A percentile compares a stretch with the other conserved stretches of the same genome.
Evolutionary conservation across 1,284 basidiomycete genomes (phyloP).

Genomic region (Sporisorium graminicola): DNA sequence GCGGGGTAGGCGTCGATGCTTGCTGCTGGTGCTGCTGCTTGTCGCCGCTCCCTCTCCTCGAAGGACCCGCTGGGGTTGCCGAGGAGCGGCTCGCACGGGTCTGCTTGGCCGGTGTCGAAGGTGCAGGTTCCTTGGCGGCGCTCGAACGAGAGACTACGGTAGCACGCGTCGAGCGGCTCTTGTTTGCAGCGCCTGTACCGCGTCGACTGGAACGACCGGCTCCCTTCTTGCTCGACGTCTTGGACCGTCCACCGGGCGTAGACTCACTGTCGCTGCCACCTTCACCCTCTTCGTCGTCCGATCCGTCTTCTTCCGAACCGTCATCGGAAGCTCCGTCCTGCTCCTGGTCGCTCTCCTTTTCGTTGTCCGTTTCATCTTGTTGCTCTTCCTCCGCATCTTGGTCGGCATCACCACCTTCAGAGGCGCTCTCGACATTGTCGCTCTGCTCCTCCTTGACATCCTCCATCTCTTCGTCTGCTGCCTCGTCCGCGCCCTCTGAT

Average conservation of each 20-base stretch:
- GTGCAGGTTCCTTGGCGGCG: conserved; percentile 31
- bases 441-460: conserved; percentile 48
- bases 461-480: conserved; percentile 42
- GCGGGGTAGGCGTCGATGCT: conserved; percentile 26
- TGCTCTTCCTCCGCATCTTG: conserved; percentile 30
- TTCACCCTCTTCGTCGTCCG: conserved; percentile 25
- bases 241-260: conserved; percentile 8
- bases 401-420: conserved; percentile 18
- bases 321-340: conserved; percentile 33
- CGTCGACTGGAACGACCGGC: conserved; percentile 11
- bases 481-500: conserved; percentile 28
- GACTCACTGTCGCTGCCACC: conserved; percentile 25
- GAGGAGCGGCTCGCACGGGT: conserved; percentile 33
- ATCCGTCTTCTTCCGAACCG: conserved; percentile 28
- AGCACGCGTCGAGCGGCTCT: conserved; percentile 31
- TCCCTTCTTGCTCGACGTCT: conserved; percentile 17
- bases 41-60: conserved; percentile 38
- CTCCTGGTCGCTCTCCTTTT: conserved; percentile 18
- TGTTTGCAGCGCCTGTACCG: conserved; percentile 4
- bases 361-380: conserved; percentile 15
- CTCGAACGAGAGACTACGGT: conserved; percentile 43
- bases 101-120: conserved; percentile 38
- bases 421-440: conserved; percentile 30
- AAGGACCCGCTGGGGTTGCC: conserved; percentile 18
- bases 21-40: conserved; percentile 13